These are phyloP conservation scores for Mucor saturninus DNA, from an alignment of 371 early-diverging fungal species.

Conservation along the genomic window DNA sequence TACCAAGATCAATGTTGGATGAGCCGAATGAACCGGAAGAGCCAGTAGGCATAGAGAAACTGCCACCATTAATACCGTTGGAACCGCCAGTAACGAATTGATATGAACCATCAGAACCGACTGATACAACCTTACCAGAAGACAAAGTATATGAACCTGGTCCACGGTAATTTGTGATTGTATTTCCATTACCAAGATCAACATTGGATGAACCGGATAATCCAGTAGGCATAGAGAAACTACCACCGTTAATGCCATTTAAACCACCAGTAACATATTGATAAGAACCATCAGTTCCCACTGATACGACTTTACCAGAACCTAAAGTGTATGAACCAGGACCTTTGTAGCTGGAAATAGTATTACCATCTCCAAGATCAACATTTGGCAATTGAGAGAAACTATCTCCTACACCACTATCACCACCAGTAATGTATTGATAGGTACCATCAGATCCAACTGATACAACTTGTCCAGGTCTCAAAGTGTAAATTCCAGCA, in stretches of 20 bases:
- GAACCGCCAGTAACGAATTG: neutral
- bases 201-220: neutral
- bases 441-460: neutral
- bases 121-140: too few relatives aligned
- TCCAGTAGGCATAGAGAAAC: neutral
- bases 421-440: too few relatives aligned
- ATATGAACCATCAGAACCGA: neutral
- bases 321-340: slow-evolving; percentile 5
- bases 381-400: too few relatives aligned
- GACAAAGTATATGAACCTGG: slow-evolving; percentile 2
- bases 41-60: neutral
- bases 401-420: neutral
- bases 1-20: neutral
- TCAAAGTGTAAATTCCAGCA: slow-evolving; percentile 13
- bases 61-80: neutral
- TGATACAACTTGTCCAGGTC: neutral
- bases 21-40: neutral
- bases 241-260: neutral
- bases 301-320: slow-evolving; percentile 6
- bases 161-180: neutral
- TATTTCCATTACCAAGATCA: neutral
- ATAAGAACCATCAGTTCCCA: neutral
- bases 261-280: neutral
- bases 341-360: slow-evolving; percentile 4
- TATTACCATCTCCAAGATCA: neutral